A percentile compares a stretch with the other conserved stretches of the same genome.
These are phyloP conservation scores for Talaromyces verruculosus DNA, from an alignment of 2,329 filamentous ascomycete genomes.

Conservation along the genomic window DNA sequence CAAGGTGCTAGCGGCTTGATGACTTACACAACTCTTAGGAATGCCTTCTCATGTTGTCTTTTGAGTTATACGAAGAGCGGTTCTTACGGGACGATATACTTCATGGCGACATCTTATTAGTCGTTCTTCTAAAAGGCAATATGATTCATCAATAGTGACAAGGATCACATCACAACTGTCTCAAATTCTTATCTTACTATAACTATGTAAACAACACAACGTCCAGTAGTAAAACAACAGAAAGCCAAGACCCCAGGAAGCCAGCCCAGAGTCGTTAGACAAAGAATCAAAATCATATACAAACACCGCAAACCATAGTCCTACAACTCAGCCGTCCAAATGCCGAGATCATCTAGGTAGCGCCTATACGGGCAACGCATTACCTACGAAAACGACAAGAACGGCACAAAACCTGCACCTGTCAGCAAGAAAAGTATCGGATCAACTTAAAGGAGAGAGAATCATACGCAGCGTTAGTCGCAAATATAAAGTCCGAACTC, in stretches of 20 bases:
- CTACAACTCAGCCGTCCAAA: background rate
- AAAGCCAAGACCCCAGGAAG: background rate
- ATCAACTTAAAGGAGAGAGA: background rate
- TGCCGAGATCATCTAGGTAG: too few species aligned
- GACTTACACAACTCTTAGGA: background rate
- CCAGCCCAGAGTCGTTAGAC: background rate
- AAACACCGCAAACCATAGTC: background rate
- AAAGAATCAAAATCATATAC: background rate
- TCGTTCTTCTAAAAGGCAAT: background rate
- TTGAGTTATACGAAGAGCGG: background rate
- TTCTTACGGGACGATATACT: background rate
- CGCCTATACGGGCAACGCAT: background rate
- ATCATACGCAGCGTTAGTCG: conserved; percentile 18
- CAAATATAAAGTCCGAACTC: background rate
- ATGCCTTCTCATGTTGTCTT: background rate
- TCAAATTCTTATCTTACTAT: background rate
- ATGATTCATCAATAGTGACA: background rate
- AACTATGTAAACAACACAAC: background rate
- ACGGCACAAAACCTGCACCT: conserved; percentile 13
- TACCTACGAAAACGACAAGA: conserved; percentile 20
- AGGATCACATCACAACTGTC: background rate
- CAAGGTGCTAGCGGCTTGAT: conserved; percentile 42
- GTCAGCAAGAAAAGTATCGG: too few species aligned
- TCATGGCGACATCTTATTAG: background rate
- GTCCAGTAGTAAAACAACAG: background rate